phyloP scores from a whole-genome alignment of 2,329 filamentous ascomycete species.

The Calonectria honghensis region DNA sequence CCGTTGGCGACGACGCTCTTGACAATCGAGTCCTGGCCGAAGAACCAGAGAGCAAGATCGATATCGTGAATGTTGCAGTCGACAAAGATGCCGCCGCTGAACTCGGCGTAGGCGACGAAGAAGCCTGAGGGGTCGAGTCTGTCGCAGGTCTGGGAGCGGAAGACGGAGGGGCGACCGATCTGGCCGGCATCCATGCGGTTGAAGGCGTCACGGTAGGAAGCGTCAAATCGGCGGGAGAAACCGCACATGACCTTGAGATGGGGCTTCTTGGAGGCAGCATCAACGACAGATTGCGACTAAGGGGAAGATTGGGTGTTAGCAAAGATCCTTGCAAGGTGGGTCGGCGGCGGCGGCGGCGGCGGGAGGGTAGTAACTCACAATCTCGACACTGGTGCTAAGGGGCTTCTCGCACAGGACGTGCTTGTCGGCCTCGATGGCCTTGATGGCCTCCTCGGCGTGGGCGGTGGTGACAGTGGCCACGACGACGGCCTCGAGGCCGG shows the following conservation, averaged over 20 bases:
- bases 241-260: conserved; percentile 77
- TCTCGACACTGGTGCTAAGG: conserved; percentile 64
- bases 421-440: conserved; percentile 54
- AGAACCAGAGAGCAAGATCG: conserved; percentile 60
- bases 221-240: conserved; percentile 72
- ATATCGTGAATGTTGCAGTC: conserved; percentile 84
- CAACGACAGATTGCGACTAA: conserved; percentile 76
- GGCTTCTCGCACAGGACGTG: conserved; percentile 55
- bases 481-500: conserved; percentile 53
- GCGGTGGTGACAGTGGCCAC: conserved; percentile 54
- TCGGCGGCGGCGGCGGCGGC: too few species aligned
- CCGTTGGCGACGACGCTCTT: conserved; percentile 58
- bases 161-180: conserved; percentile 77
- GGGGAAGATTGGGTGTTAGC: conserved; percentile 27
- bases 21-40: conserved; percentile 57
- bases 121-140: conserved; percentile 80
- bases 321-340: neutral
- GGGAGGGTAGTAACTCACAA: conserved; percentile 64
- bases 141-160: conserved; percentile 81
- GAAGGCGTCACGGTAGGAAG: conserved; percentile 78
- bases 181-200: conserved; percentile 69
- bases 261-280: conserved; percentile 73
- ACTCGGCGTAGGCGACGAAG: conserved; percentile 80
- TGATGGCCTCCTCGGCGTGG: conserved; percentile 54
- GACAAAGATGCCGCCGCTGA: conserved; percentile 81